Conservation (phyloP, 768 basidiomycete genomes). For the Podaxis sp. region DNA sequence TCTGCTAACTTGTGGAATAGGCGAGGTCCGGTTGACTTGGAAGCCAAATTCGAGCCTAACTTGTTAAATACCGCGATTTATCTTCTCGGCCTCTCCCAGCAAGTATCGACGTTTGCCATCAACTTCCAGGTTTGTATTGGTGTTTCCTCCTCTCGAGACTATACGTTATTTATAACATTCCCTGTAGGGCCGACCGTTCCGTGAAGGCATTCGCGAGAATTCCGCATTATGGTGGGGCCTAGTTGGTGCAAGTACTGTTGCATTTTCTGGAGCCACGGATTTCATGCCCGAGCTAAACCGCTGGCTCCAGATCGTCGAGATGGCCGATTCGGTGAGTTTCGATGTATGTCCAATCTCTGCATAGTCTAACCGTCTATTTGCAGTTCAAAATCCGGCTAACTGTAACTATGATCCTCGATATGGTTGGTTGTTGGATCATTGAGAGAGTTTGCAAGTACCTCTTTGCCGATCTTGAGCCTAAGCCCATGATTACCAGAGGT, state of each 20-base stretch:
- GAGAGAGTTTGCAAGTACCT: slow-evolving; percentile 81
- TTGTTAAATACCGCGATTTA: slow-evolving; percentile 97
- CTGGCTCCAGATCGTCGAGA: slow-evolving; percentile 96
- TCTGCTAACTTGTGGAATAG: slow-evolving; percentile 27
- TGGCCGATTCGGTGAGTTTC: slow-evolving; percentile 67
- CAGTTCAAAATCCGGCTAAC: slow-evolving; percentile 88
- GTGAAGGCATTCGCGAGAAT: slow-evolving; percentile 97
- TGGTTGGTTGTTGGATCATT: slow-evolving; percentile 82
- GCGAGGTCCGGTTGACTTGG: slow-evolving; percentile 81
- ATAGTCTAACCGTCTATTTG: background rate
- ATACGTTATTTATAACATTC: background rate
- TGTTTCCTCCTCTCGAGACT: background rate
- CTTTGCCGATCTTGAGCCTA: slow-evolving; percentile 88
- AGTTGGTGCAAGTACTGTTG: slow-evolving; percentile 84
- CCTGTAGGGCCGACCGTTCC: slow-evolving; percentile 87
- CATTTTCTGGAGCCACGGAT: slow-evolving; percentile 91
- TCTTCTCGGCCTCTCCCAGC: slow-evolving; percentile 91
- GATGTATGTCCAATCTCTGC: background rate
- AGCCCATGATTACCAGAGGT: slow-evolving; percentile 80
- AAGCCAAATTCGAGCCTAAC: slow-evolving; percentile 95
- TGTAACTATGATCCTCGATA: slow-evolving; percentile 82
- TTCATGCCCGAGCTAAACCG: slow-evolving; percentile 93
- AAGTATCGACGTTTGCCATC: slow-evolving; percentile 97
- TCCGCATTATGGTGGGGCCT: slow-evolving; percentile 91
- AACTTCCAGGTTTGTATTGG: slow-evolving; percentile 78